Conservation (phyloP, 176 grass and related monocot genomes). For the Alloteropsis semialata region DNA sequence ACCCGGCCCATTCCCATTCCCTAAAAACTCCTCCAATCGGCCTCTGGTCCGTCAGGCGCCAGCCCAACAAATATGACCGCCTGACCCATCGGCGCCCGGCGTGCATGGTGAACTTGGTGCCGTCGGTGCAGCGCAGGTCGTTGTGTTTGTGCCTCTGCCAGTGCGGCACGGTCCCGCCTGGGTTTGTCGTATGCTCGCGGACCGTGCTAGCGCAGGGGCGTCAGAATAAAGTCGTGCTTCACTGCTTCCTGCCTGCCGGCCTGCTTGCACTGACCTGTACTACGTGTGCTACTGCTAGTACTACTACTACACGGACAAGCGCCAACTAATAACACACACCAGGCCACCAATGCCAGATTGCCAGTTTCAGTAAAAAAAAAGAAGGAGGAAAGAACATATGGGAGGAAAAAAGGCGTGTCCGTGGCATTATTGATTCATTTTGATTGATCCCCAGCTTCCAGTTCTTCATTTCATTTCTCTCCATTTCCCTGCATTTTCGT, state of each 20-base stretch:
- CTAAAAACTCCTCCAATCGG: too few relatives aligned
- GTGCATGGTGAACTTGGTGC: background rate
- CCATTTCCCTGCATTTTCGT: background rate
- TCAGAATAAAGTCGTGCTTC: background rate
- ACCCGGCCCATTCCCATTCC: too few relatives aligned
- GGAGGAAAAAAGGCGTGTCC: background rate
- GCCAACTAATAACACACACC: background rate
- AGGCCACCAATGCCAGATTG: background rate
- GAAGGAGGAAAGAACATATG: background rate
- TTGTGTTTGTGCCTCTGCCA: background rate
- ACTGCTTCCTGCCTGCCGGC: background rate
- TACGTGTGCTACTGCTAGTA: background rate
- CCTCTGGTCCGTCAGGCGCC: too few relatives aligned
- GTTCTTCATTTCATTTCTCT: background rate
- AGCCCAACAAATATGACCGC: too few relatives aligned
- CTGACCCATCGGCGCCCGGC: too few relatives aligned
- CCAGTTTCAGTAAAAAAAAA: background rate
- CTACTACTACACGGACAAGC: background rate
- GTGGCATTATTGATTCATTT: background rate
- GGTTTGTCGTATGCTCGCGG: background rate
- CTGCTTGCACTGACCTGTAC: too few relatives aligned
- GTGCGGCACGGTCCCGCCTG: background rate
- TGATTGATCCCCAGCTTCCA: background rate
- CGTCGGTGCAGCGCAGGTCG: background rate
- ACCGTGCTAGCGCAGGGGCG: background rate